A percentile compares a stretch with the other conserved stretches of the same genome.
These are phyloP conservation scores for Fraxinus angustifolia DNA, from an alignment of 305 asterid genomes.

Conservation along the genomic window DNA sequence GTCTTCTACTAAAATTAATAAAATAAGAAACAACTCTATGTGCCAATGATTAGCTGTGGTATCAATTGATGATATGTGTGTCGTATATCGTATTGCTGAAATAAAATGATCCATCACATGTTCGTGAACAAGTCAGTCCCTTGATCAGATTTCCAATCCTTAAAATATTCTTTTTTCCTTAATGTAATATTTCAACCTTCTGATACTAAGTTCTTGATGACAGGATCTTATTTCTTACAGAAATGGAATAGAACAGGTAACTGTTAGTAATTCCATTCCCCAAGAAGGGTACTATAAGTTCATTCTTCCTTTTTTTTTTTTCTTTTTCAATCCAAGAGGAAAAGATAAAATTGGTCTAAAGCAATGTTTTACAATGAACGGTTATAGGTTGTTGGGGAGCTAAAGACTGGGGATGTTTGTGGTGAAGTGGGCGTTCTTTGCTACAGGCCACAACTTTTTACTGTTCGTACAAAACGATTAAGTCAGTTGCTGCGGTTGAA, in stretches of 20 bases:
- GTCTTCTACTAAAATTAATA: not conserved
- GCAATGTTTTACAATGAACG: not conserved
- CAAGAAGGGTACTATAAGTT: not conserved
- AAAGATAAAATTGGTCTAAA: constrained; percentile 1
- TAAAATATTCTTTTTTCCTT: not conserved
- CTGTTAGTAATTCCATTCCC: not conserved
- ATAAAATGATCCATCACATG: not conserved
- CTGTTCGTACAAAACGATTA: constrained; percentile 63
- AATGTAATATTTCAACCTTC: constrained; percentile 8
- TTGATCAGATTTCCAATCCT: not conserved
- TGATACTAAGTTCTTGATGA: constrained; percentile 17
- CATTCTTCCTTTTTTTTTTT: not conserved
- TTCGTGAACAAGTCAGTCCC: not conserved
- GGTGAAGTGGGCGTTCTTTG: constrained; percentile 81
- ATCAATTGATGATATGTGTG: not conserved
- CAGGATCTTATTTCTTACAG: constrained; percentile 51
- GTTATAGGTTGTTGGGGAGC: constrained; percentile 46
- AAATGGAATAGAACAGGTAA: constrained; percentile 44
- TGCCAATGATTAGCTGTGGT: not conserved
- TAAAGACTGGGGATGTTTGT: constrained; percentile 56
- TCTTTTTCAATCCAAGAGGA: not conserved
- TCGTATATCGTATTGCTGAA: not conserved
- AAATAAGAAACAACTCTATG: not conserved
- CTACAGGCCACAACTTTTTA: constrained; percentile 71
- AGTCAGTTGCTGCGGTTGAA: constrained; percentile 71